Conservation (phyloP, 2,329 filamentous ascomycete genomes). For the Coniochaeta sp. region DNA sequence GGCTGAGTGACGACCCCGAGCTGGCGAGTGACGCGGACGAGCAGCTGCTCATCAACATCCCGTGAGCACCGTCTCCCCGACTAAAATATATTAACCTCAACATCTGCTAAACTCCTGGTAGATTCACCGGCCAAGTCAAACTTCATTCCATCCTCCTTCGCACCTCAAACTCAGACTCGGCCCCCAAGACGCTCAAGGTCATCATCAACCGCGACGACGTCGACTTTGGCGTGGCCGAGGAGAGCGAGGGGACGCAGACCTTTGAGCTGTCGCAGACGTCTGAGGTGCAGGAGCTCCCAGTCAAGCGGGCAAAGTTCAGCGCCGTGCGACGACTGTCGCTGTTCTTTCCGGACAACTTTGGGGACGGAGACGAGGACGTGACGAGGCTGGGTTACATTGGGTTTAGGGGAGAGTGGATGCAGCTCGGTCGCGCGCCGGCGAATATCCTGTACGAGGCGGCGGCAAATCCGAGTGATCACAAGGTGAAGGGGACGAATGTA, state of each 20-base stretch:
- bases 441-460: conserved; percentile 92
- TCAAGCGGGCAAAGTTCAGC: conserved; percentile 84
- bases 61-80: conserved; percentile 45
- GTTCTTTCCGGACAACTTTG: conserved; percentile 91
- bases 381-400: conserved; percentile 76
- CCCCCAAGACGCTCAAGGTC: conserved; percentile 77
- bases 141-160: conserved; percentile 84
- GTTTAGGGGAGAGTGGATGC: conserved; percentile 93
- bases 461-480: conserved; percentile 84
- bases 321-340: conserved; percentile 74
- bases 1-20: conserved; percentile 63
- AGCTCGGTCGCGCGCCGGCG: conserved; percentile 70
- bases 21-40: conserved; percentile 83
- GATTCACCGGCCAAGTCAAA: conserved; percentile 90
- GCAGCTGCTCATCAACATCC: conserved; percentile 86
- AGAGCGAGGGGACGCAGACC: conserved; percentile 63
- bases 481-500: conserved; percentile 47
- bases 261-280: conserved; percentile 70
- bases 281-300: conserved; percentile 78
- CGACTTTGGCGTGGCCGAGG: conserved; percentile 72
- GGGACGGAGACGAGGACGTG: conserved; percentile 69
- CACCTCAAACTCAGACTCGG: conserved; percentile 60
- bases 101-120: conserved; percentile 23
- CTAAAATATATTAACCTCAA: background rate
- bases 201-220: conserved; percentile 82